Evolutionary conservation across 441 rosid species (phyloP).

Genomic region (Viola pubescens): DNA sequence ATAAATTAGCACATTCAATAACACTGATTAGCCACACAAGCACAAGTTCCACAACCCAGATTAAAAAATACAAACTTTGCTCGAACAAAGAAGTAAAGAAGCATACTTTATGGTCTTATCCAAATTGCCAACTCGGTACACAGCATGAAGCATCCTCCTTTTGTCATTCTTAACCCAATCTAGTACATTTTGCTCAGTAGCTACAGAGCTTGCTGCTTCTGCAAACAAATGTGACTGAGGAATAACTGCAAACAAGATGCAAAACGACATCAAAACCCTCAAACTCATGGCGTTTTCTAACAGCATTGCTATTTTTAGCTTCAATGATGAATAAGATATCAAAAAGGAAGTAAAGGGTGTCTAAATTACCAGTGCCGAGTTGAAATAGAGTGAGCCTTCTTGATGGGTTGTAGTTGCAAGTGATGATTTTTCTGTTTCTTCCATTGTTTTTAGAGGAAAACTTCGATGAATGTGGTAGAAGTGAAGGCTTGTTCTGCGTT

Average conservation of each 20-base stretch:
- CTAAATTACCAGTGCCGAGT: slow-evolving; percentile 33
- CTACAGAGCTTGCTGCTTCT: slow-evolving; percentile 20
- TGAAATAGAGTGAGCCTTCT: slow-evolving; percentile 46
- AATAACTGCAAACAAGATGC: slow-evolving; percentile 17
- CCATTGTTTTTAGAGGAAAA: slow-evolving; percentile 12
- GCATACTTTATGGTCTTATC: slow-evolving; percentile 64
- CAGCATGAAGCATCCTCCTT: slow-evolving; percentile 84
- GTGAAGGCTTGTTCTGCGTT: not conserved
- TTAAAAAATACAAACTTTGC: slow-evolving; percentile 1
- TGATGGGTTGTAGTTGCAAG: slow-evolving; percentile 24
- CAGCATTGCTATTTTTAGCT: not conserved
- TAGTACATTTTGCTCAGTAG: slow-evolving; percentile 16
- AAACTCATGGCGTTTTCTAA: not conserved
- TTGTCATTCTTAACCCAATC: slow-evolving; percentile 67
- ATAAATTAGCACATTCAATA: not conserved
- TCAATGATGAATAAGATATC: too few relatives aligned
- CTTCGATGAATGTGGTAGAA: slow-evolving; percentile 1
- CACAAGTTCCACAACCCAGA: not conserved
- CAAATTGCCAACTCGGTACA: slow-evolving; percentile 75
- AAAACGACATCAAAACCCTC: not conserved
- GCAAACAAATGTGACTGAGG: slow-evolving; percentile 23
- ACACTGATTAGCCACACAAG: not conserved
- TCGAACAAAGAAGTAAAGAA: not conserved
- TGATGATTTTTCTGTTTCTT: not conserved
- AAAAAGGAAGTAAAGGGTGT: not conserved